phyloP scores from a whole-genome alignment of 768 basidiomycete species.

The Exsudoporus frostii region DNA sequence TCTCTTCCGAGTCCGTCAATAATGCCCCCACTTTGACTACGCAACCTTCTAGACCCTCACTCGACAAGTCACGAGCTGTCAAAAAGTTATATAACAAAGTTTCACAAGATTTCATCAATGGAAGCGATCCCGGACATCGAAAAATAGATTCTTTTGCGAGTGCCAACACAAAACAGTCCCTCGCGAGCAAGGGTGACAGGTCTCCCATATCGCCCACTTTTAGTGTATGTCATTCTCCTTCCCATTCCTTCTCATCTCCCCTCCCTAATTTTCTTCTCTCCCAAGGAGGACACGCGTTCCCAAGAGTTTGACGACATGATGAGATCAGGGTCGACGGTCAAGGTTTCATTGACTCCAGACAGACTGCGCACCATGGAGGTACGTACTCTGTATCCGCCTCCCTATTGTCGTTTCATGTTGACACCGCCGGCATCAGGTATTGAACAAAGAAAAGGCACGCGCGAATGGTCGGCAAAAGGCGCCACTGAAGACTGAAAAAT shows the following conservation, averaged over 20 bases:
- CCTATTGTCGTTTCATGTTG: conserved; percentile 11
- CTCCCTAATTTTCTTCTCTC: conserved; percentile 3
- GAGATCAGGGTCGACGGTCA: conserved; percentile 88
- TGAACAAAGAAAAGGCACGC: conserved; percentile 69
- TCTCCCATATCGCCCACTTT: conserved; percentile 35
- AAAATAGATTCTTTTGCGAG: conserved; percentile 54
- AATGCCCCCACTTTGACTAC: conserved; percentile 18
- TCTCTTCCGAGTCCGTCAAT: conserved; percentile 40
- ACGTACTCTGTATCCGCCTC: conserved; percentile 32
- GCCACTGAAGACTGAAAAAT: conserved; percentile 22
- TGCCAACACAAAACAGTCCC: conserved; percentile 43
- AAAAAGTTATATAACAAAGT: conserved; percentile 52
- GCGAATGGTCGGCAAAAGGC: conserved; percentile 28
- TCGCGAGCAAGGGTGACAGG: conserved; percentile 31
- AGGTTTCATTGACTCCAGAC: conserved; percentile 93
- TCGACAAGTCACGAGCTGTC: conserved; percentile 60
- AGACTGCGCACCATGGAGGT: conserved; percentile 93
- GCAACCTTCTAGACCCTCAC: conserved; percentile 49
- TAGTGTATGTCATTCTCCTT: conserved; percentile 25
- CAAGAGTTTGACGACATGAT: conserved; percentile 94
- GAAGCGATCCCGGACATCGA: conserved; percentile 50
- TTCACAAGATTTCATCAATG: conserved; percentile 38
- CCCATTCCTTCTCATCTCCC: background rate
- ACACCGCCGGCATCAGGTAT: conserved; percentile 41
- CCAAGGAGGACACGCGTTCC: conserved; percentile 52